These are phyloP conservation scores for Ceratocystiopsis minuta DNA, from an alignment of 2,329 filamentous ascomycete genomes.

Conservation along the genomic window DNA sequence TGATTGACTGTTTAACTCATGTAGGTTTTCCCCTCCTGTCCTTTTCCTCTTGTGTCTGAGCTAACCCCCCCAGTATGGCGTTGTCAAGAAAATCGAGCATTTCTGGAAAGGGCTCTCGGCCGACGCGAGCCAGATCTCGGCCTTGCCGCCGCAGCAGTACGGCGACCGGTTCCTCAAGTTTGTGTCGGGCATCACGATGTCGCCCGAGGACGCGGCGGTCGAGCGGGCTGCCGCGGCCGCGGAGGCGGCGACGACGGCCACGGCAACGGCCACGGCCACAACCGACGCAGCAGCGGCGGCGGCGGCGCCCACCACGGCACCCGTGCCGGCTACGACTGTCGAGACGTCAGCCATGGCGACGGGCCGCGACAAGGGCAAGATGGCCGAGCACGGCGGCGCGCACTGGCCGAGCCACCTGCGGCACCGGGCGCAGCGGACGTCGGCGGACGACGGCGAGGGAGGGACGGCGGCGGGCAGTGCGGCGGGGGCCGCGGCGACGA, in stretches of 20 bases:
- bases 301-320: no score
- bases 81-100: slow-evolving; percentile 87
- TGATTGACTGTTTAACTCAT: slow-evolving; percentile 95
- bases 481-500: slow-evolving; percentile 14
- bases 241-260: no score
- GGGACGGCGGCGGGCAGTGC: slow-evolving; percentile 7
- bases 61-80: slow-evolving; percentile 50
- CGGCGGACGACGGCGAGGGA: background rate
- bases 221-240: no score
- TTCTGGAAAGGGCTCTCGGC: slow-evolving; percentile 88
- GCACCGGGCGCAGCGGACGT: slow-evolving; percentile 9
- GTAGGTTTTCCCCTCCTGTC: slow-evolving; percentile 35
- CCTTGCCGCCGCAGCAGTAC: slow-evolving; percentile 76
- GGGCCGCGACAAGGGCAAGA: slow-evolving; percentile 10
- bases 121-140: slow-evolving; percentile 76
- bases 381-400: slow-evolving; percentile 11
- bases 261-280: no score
- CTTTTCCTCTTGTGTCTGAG: background rate
- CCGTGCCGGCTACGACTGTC: no score
- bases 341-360: no score
- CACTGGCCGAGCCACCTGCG: slow-evolving; percentile 19
- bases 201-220: slow-evolving; percentile 51
- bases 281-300: no score
- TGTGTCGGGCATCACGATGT: slow-evolving; percentile 80
- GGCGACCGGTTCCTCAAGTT: slow-evolving; percentile 90